Evolutionary conservation across 306 rosid species (phyloP).

Genomic region (Malus asiatica): DNA sequence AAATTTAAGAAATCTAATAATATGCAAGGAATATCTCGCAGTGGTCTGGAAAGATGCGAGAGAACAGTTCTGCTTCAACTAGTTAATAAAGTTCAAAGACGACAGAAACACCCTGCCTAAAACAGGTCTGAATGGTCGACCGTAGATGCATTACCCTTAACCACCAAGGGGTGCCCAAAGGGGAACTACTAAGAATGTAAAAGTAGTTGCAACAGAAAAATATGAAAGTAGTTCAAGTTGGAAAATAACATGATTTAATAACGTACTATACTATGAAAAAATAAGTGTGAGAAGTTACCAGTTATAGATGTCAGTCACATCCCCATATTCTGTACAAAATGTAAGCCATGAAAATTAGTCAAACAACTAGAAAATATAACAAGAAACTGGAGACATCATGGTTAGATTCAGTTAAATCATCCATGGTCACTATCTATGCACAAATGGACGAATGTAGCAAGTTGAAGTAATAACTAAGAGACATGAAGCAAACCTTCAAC

Average conservation of each 20-base stretch:
- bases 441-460: neutral
- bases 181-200: neutral
- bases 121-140: neutral
- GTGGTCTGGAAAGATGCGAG: neutral
- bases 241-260: neutral
- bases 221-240: neutral
- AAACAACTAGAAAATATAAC: neutral
- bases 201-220: no score
- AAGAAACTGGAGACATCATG: neutral
- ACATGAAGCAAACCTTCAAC: conserved; percentile 52
- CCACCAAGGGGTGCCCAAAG: neutral
- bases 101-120: neutral
- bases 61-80: neutral
- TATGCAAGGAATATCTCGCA: neutral
- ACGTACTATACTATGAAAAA: neutral
- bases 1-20: neutral
- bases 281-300: conserved; percentile 49
- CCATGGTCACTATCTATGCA: neutral
- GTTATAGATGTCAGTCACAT: conserved; percentile 84
- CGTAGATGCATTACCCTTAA: neutral
- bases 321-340: conserved; percentile 75
- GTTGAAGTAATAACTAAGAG: neutral
- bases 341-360: conserved; percentile 15
- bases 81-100: neutral
- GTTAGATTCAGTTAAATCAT: neutral